A percentile compares a stretch with the other conserved stretches of the same genome.
phyloP scores from a whole-genome alignment of 2,329 filamentous ascomycete genomes.

The Periconia digitata region DNA sequence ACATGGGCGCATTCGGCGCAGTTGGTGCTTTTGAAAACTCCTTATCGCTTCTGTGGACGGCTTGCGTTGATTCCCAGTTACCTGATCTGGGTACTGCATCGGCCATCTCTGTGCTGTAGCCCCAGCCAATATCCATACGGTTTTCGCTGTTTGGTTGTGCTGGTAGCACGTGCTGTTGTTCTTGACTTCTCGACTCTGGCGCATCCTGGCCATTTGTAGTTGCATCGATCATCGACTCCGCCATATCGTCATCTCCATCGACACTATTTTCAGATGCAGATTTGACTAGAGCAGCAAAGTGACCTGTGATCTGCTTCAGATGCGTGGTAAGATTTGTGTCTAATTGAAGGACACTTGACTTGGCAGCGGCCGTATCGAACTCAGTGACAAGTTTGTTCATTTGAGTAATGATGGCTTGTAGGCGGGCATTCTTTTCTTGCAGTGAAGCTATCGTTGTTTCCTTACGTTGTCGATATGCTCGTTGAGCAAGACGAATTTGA shows the following conservation, averaged over 20 bases:
- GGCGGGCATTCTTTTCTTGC: constrained; percentile 67
- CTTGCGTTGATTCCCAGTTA: background rate
- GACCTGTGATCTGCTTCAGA: constrained; percentile 60
- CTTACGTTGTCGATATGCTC: constrained; percentile 82
- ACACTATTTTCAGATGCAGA: constrained; percentile 39
- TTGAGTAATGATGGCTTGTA: constrained; percentile 70
- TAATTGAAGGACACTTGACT: constrained; percentile 59
- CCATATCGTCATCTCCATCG: constrained; percentile 29
- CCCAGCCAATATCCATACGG: constrained; percentile 28
- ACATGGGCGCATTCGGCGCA: constrained; percentile 14
- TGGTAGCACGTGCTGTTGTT: background rate
- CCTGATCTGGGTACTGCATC: constrained; percentile 1
- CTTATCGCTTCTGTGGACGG: background rate
- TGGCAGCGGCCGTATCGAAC: constrained; percentile 64
- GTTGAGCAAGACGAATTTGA: constrained; percentile 83
- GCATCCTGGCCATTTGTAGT: constrained; percentile 9
- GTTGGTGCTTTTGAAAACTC: constrained; percentile 11
- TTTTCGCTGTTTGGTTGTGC: background rate
- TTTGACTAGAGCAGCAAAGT: constrained; percentile 59
- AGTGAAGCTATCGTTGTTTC: constrained; percentile 76
- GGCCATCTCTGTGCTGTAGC: constrained; percentile 16
- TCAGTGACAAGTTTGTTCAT: constrained; percentile 72
- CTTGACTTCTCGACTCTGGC: constrained; percentile 5
- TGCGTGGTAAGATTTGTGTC: constrained; percentile 60
- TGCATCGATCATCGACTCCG: constrained; percentile 31